A percentile compares a stretch with the other conserved stretches of the same genome.
phyloP scores from a whole-genome alignment of 2,329 filamentous ascomycete species.

The Elsinoe perseae region DNA sequence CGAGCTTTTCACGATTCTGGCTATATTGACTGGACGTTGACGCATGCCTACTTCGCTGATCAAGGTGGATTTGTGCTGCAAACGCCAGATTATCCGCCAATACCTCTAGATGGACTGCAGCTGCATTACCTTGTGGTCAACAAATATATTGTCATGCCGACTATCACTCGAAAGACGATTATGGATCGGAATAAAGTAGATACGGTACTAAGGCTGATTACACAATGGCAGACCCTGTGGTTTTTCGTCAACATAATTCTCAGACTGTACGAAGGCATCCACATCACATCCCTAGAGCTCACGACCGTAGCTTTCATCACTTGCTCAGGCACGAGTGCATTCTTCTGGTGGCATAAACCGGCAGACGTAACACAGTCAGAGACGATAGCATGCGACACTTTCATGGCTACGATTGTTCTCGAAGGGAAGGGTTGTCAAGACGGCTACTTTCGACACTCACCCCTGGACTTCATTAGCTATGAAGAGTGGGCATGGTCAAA shows the following conservation, averaged over 20 bases:
- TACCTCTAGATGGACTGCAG: slow-evolving; percentile 12
- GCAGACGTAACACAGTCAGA: slow-evolving; percentile 5
- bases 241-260: slow-evolving; percentile 12
- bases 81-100: slow-evolving; percentile 7
- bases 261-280: slow-evolving; percentile 9
- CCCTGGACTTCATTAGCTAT: slow-evolving; percentile 11
- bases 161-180: slow-evolving; percentile 7
- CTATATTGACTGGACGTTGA: slow-evolving; percentile 13
- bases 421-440: background rate
- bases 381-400: background rate
- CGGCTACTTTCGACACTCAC: background rate
- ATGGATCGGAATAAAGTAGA: slow-evolving; percentile 17
- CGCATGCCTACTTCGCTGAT: slow-evolving; percentile 17
- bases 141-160: slow-evolving; percentile 8
- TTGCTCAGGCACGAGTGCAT: slow-evolving; percentile 8
- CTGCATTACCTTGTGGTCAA: slow-evolving; percentile 14
- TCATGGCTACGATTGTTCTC: background rate
- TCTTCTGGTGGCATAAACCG: slow-evolving; percentile 16
- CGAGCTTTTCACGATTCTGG: slow-evolving; percentile 1
- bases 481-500: slow-evolving; percentile 7
- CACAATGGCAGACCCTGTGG: slow-evolving; percentile 15
- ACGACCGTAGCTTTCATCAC: slow-evolving; percentile 16
- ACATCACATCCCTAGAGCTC: slow-evolving; percentile 16
- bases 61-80: slow-evolving; percentile 15
- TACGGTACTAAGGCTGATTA: slow-evolving; percentile 10